Conservation (phyloP, 768 basidiomycete genomes). For the Suillus weaverae region DNA sequence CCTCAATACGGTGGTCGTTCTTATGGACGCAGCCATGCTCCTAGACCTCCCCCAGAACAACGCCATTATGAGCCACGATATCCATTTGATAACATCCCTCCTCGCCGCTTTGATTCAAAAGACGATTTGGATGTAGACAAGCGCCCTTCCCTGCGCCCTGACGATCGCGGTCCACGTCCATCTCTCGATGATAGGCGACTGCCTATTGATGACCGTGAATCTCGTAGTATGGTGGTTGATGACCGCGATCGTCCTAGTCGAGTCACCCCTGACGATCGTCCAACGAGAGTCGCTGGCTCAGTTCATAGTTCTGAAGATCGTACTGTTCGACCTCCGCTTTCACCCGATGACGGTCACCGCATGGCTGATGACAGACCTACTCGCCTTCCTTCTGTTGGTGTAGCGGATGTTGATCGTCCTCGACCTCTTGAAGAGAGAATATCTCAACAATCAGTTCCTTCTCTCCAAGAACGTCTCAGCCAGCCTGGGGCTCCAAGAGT, state of each 20-base stretch:
- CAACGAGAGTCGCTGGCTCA: conserved; percentile 27
- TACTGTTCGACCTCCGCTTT: conserved; percentile 11
- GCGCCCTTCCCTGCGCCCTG: conserved; percentile 24
- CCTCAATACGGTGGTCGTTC: conserved; percentile 39
- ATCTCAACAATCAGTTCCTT: conserved; percentile 32
- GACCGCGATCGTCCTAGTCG: conserved; percentile 19
- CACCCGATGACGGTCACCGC: conserved; percentile 18
- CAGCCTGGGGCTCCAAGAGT: conserved; percentile 30
- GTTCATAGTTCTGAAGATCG: conserved; percentile 26
- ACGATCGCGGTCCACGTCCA: conserved; percentile 26
- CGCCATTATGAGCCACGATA: conserved; percentile 51
- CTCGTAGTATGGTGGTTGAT: conserved; percentile 20
- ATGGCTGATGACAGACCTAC: conserved; percentile 16
- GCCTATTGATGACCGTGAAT: conserved; percentile 30
- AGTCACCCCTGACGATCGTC: conserved; percentile 32
- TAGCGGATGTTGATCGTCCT: conserved; percentile 27
- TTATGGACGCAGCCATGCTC: conserved; percentile 40
- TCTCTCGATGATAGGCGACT: conserved; percentile 34
- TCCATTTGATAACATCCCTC: conserved; percentile 29
- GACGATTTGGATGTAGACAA: conserved; percentile 28
- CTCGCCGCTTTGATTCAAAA: conserved; percentile 35
- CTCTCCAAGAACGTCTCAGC: conserved; percentile 40
- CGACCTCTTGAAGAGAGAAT: conserved; percentile 42
- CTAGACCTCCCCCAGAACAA: conserved; percentile 45
- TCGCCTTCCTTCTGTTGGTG: conserved; percentile 19